Base-by-base conservation (phyloP, 2,329 filamentous ascomycete genomes). In the Monilinia fructicola region DNA sequence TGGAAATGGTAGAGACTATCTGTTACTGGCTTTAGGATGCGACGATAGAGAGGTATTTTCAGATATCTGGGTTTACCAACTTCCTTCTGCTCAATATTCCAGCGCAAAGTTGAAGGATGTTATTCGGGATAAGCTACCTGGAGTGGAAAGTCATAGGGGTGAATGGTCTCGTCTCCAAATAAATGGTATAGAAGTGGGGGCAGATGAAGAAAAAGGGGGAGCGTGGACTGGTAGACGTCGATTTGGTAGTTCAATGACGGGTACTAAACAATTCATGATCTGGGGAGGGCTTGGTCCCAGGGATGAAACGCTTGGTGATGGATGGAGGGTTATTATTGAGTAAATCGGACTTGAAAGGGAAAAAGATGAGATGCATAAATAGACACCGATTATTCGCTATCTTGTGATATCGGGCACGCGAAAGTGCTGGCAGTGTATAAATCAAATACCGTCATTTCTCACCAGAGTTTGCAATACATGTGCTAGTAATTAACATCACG, bases 221-320 rank as follows among this genome's bases (percentile, higher is more conserved):
- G 52, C 40, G 2, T 64, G 62, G 62, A 64, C 62, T 9, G 54
- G 62, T 21, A 56, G 62, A 56, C 40, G 52, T 21, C 26, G 48
- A 9, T 56, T 64, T 48, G 40, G 62, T 23, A 64, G 50, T 28
- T 54, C 62, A n/a, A 64, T 64, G 62, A 64, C 62, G 12, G 62
- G 62, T 1, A 46, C 62, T 10, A 56, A 55, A 44, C 52, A 64
- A 26, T 46, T 64, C 10, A 64, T 64, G 62, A 48, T 64, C 23
- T 64, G 62, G 62, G 62, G 62, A 9, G 62, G 62, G 4, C 18
- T 44, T 11, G 40, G 42, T 2, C 26, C 40, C 10, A 28, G 40
- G 21, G 31, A 31, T 46, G 62, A 56, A 26, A 56, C 14, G 16
- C 52, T 64, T 46, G 52, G 52, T 23, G 61, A 64, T 64, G 61